Base-by-base conservation (phyloP, 768 basidiomycete species). In the Asterophora lycoperdoides region DNA sequence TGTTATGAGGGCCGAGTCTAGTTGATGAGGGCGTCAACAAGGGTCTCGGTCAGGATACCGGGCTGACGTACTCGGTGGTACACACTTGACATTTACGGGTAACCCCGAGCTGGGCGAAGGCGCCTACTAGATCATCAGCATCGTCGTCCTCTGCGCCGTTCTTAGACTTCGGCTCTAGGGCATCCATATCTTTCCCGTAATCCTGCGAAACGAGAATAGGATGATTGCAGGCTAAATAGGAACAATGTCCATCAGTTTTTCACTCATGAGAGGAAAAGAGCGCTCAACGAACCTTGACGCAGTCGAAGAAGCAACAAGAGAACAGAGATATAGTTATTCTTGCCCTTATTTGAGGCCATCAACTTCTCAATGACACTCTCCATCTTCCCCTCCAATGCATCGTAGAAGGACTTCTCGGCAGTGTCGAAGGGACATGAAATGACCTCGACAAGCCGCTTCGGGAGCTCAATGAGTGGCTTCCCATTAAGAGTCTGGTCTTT, bases 351-450 rank as follows among this genome's bases (percentile, higher is more conserved):
- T 29, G 72, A 65, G 46, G 70, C 65, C 65, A 84, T 76, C 37
- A 89, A 72, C 59, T 84, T 85, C 60, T 89, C 79, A 42, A 94
- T 78, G 15, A 74, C 75, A 18, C 72, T 69, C 17, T 75, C 75
- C 76, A 88, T 83, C 67, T 84, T 82, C 26, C 64, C 73, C 62
- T 88, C 84, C 33, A 93, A 69, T 0, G 80, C 76, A 3, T 72
- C 64, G 61, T 98, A 98, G 66, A 98, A 98, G 14, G 72, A 74
- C 38, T 78, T 72, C 63, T 99, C 96, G 0, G 82, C 76, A 1
- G 72, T 42, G 51, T 89, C 84, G 57, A 99, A 98, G 1, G 72
- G 67, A 64, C 92, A 94, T 2, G 82, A 75, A 0, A 95, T 71
- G 30, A 93, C 66, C 8, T 86, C 68, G 26, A 99, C 74, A 1